Evolutionary conservation across 2,329 filamentous ascomycete species (phyloP).

Genomic region (Pseudopithomyces chartarum): DNA sequence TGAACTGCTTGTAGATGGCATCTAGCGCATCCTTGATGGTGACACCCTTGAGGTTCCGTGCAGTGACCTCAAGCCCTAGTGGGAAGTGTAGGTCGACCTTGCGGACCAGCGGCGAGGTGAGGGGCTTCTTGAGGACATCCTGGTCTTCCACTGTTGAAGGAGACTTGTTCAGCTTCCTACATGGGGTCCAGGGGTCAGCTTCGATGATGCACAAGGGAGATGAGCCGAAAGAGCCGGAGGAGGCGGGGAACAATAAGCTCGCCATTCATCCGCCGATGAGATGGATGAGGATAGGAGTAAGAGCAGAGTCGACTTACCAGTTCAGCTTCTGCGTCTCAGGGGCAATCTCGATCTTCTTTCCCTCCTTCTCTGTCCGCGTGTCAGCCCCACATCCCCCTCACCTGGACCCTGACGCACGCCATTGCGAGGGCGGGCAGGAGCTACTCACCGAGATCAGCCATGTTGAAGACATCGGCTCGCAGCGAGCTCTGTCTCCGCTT

Average conservation of each 20-base stretch:
- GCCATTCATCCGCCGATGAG: not conserved
- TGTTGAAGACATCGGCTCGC: slow-evolving; percentile 75
- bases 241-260: slow-evolving; percentile 9
- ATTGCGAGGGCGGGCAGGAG: slow-evolving; percentile 8
- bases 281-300: not conserved
- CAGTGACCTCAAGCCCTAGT: slow-evolving; percentile 83
- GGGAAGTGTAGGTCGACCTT: slow-evolving; percentile 94
- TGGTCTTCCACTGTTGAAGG: slow-evolving; percentile 79
- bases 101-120: slow-evolving; percentile 84
- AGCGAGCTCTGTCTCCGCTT: slow-evolving; percentile 75
- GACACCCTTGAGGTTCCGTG: slow-evolving; percentile 89
- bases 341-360: slow-evolving; percentile 73
- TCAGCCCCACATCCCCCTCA: slow-evolving; percentile 43
- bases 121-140: slow-evolving; percentile 78
- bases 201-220: slow-evolving; percentile 1
- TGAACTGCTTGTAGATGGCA: slow-evolving; percentile 94
- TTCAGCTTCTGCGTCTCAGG: slow-evolving; percentile 85
- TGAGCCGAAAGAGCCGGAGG: slow-evolving; percentile 13
- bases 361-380: slow-evolving; percentile 68
- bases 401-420: slow-evolving; percentile 18
- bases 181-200: slow-evolving; percentile 21
- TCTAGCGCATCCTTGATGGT: slow-evolving; percentile 97
- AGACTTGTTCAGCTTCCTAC: slow-evolving; percentile 93
- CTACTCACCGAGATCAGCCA: slow-evolving; percentile 80
- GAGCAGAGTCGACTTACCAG: slow-evolving; percentile 65